phyloP scores from a whole-genome alignment of 2,329 filamentous ascomycete genomes.

The Pseudophaeomoniella oleicola region DNA sequence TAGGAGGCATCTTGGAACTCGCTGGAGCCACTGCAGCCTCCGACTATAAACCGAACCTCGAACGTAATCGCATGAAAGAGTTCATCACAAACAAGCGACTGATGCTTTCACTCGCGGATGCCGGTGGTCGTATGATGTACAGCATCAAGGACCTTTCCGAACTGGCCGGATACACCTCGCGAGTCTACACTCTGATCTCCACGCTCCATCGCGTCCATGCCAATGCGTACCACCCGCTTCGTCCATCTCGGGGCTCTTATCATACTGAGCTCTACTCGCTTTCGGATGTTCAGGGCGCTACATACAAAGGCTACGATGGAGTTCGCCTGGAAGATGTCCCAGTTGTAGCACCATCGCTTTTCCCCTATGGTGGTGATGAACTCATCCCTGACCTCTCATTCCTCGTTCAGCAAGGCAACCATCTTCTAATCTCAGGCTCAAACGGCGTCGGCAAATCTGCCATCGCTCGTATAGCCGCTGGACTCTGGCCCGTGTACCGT shows the following conservation, averaged over 20 bases:
- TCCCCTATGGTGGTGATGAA: slow-evolving; percentile 82
- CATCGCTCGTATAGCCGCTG: slow-evolving; percentile 74
- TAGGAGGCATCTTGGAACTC: slow-evolving; percentile 59
- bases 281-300: slow-evolving; percentile 82
- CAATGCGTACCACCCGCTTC: slow-evolving; percentile 62
- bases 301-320: slow-evolving; percentile 88
- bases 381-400: slow-evolving; percentile 79
- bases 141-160: slow-evolving; percentile 96
- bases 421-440: slow-evolving; percentile 83
- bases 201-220: slow-evolving; percentile 90
- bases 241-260: slow-evolving; percentile 25
- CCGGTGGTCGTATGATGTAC: slow-evolving; percentile 98
- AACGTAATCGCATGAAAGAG: slow-evolving; percentile 85
- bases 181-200: slow-evolving; percentile 89
- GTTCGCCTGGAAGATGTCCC: slow-evolving; percentile 88
- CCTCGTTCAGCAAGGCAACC: slow-evolving; percentile 78
- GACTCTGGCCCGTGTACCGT: slow-evolving; percentile 90
- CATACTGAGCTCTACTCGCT: slow-evolving; percentile 74
- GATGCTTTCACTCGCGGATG: slow-evolving; percentile 93
- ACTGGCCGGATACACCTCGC: slow-evolving; percentile 85
- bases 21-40: slow-evolving; percentile 17
- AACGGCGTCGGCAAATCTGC: slow-evolving; percentile 92
- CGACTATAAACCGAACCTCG: slow-evolving; percentile 34
- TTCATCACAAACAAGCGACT: slow-evolving; percentile 98
- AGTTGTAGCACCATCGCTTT: slow-evolving; percentile 74